Base-by-base conservation (phyloP, 495 filamentous ascomycete species). In the Hypoxylon fuscum region DNA sequence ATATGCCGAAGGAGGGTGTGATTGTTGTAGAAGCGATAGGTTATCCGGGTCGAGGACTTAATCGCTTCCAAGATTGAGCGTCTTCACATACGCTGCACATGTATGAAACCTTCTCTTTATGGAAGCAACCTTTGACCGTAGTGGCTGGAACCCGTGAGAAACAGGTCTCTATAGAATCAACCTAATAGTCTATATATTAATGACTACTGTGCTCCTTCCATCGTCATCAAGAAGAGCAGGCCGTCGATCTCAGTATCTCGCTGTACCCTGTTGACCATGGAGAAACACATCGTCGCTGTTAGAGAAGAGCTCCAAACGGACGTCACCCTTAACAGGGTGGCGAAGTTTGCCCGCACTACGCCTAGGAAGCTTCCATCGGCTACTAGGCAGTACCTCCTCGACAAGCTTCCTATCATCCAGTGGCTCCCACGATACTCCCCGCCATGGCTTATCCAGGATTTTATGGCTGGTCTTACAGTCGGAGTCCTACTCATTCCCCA, bases 401-500 rank as follows among this genome's bases (percentile, higher is more conserved):
- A 81, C 31, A 85, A 83, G 65, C 69, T 83, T 25, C 81, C 81
- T n/a, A 81, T 84, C 49, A 53, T 80, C 43, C 74, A 77, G 29
- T 84, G 81, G 81, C 60, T 84, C 2, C 78, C 81, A 10, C 67
- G 63, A 25, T 84, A 83, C 62, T 69, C 74, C 15, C 74, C 72
- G 2, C 69, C 73, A 68, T 84, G 80, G 81, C 57, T 82, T 12
- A 34, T 76, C 43, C 79, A 78, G 57, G 80, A 84, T 51, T 49
- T 79, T 20, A 78, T 83, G 59, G 79, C 79, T 8, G 81, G 81
- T 41, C 50, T 83, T 29, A 83, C 81, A 0, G 59, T 84, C 14
- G 81, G 81, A 9, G 70, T 84, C 10, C 73, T 84, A 68, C 70
- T 84, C 41, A 79, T 84, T 35, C 80, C 81, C 4, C 80, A 84